Conservation (phyloP, 108 stramenopile species). For the Cyclotella sp. region DNA sequence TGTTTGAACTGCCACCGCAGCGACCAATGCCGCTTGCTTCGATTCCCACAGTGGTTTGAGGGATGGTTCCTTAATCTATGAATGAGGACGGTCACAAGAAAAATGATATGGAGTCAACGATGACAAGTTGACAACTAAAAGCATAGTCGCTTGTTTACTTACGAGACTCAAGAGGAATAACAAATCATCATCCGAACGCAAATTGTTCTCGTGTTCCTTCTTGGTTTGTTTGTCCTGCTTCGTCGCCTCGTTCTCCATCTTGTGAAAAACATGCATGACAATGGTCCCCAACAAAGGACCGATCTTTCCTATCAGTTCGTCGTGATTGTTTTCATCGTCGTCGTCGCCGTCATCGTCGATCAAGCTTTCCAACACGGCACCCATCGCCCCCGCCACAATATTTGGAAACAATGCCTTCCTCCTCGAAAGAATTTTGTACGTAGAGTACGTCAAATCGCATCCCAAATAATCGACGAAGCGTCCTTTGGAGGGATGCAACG, state of each 20-base stretch:
- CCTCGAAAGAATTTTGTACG: slow-evolving; percentile 26
- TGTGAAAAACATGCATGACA: slow-evolving; percentile 41
- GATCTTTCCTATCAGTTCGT: slow-evolving; percentile 18
- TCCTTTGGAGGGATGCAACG: slow-evolving; percentile 39
- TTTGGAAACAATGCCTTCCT: slow-evolving; percentile 15
- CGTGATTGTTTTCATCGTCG: neutral
- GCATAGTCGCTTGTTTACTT: slow-evolving; percentile 17
- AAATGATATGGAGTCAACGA: neutral
- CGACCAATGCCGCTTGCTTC: slow-evolving; percentile 31
- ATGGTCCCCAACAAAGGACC: slow-evolving; percentile 49
- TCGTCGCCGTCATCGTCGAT: slow-evolving; percentile 28
- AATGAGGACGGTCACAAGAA: neutral
- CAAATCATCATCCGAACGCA: slow-evolving; percentile 43
- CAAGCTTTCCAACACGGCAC: slow-evolving; percentile 18
- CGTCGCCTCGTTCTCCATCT: slow-evolving; percentile 40
- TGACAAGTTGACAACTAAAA: neutral
- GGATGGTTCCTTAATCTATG: slow-evolving; percentile 43
- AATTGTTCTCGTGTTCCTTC: slow-evolving; percentile 13
- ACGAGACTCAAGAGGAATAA: slow-evolving; percentile 40
- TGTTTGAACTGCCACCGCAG: slow-evolving; percentile 40
- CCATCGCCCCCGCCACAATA: slow-evolving; percentile 32
- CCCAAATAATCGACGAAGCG: slow-evolving; percentile 41
- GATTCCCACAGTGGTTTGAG: slow-evolving; percentile 37
- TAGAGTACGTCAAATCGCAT: slow-evolving; percentile 37
- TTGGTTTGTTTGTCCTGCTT: slow-evolving; percentile 2